phyloP scores from a whole-genome alignment of 2,329 filamentous ascomycete genomes.

The Chaetomium sp. region DNA sequence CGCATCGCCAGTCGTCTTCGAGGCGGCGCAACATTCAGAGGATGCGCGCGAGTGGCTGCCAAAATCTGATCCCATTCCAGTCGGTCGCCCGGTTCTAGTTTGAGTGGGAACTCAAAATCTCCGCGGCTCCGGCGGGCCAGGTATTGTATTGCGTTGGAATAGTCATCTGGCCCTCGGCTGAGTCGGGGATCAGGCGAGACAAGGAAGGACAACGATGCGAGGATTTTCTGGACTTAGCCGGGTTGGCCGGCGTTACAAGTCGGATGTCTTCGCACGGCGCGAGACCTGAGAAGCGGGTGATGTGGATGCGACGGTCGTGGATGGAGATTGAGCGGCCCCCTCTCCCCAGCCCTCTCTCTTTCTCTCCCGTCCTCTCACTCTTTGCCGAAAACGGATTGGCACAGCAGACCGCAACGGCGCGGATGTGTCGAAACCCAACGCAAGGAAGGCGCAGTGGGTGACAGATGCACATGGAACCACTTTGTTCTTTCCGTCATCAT shows the following conservation, averaged over 20 bases:
- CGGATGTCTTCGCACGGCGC: conserved; percentile 13
- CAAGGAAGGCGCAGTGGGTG: conserved; percentile 10
- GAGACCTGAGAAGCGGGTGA: conserved; percentile 1
- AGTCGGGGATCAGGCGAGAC: not conserved
- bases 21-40: not conserved
- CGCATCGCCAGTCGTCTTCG: conserved; percentile 7
- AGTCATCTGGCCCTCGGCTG: not conserved
- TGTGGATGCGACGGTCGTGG: conserved; percentile 11
- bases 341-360: not conserved
- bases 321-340: not conserved
- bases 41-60: not conserved
- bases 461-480: conserved; percentile 1
- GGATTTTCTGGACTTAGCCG: conserved; percentile 5
- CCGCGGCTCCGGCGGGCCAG: not conserved
- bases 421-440: conserved; percentile 1
- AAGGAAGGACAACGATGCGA: not conserved
- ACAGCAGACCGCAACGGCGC: not conserved
- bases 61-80: conserved; percentile 10
- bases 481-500: not conserved
- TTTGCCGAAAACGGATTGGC: conserved; percentile 9
- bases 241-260: conserved; percentile 13
- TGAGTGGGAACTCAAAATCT: not conserved
- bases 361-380: not conserved
- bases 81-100: not conserved
- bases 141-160: too few species aligned